These are phyloP conservation scores for Tylopilus subfusipes DNA, from an alignment of 768 basidiomycete species.

Conservation along the genomic window DNA sequence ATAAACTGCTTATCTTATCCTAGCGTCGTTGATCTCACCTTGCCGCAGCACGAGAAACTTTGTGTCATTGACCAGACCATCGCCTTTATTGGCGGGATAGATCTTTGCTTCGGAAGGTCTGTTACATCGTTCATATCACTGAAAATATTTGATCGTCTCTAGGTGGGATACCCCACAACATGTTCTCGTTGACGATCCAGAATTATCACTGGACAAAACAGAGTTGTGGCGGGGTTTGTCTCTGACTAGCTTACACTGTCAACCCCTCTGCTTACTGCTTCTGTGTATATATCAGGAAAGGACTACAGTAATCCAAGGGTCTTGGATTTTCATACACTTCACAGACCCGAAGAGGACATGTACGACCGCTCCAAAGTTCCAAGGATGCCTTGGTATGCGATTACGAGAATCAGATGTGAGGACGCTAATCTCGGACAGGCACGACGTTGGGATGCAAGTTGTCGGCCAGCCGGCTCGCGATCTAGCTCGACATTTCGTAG, in stretches of 20 bases:
- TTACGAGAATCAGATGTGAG: not conserved
- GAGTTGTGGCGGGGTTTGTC: constrained; percentile 83
- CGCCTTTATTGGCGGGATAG: constrained; percentile 96
- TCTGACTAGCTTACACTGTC: not conserved
- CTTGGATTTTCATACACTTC: constrained; percentile 77
- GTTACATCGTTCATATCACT: not conserved
- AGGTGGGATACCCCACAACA: constrained; percentile 98
- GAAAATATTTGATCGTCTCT: constrained; percentile 2
- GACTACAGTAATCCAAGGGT: constrained; percentile 93
- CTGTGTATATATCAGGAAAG: constrained; percentile 55
- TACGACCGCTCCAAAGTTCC: constrained; percentile 87
- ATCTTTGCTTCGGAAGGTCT: constrained; percentile 87
- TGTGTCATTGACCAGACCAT: constrained; percentile 97
- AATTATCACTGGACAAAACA: constrained; percentile 50
- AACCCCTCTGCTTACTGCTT: not conserved
- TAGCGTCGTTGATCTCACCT: not conserved
- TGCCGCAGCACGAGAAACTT: constrained; percentile 85
- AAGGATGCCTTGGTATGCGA: constrained; percentile 88
- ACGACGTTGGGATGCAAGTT: constrained; percentile 94
- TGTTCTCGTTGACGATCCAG: constrained; percentile 79
- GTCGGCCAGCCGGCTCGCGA: constrained; percentile 96
- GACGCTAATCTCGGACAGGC: constrained; percentile 49
- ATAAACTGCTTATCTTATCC: not conserved
- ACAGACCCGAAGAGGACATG: constrained; percentile 93
- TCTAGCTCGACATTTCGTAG: constrained; percentile 89